Evolutionary conservation across 352 stramenopile species (phyloP).

Genomic region (Pythium brassicae): DNA sequence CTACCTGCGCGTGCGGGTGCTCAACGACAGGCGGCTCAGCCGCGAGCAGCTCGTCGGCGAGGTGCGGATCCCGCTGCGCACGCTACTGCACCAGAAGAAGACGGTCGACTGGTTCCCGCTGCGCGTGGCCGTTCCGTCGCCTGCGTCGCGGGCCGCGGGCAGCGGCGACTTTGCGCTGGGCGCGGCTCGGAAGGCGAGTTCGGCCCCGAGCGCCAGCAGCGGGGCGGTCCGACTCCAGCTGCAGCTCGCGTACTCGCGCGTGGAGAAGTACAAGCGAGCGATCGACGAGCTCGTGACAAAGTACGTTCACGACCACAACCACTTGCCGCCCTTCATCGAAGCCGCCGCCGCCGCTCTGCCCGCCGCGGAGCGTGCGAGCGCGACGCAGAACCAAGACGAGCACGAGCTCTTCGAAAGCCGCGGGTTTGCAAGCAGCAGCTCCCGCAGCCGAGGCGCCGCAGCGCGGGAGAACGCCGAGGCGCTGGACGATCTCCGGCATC

Average conservation of each 20-base stretch:
- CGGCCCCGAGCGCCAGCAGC: conserved; percentile 24
- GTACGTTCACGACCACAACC: conserved; percentile 45
- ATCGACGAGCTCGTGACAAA: conserved; percentile 59
- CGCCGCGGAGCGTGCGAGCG: not conserved
- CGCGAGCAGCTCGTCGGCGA: conserved; percentile 68
- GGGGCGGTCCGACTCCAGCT: conserved; percentile 51
- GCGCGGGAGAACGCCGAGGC: conserved; percentile 11
- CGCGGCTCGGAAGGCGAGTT: conserved; percentile 9
- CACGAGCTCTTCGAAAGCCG: conserved; percentile 9
- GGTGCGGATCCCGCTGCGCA: conserved; percentile 50
- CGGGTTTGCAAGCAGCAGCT: not conserved
- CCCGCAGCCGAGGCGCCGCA: not conserved
- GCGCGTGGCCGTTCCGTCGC: conserved; percentile 21
- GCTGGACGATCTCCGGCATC: conserved; percentile 3
- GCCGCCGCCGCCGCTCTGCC: conserved; percentile 10
- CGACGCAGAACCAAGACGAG: conserved; percentile 21
- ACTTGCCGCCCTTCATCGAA: conserved; percentile 62
- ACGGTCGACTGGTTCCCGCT: conserved; percentile 56
- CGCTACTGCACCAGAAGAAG: conserved; percentile 63
- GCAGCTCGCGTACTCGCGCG: conserved; percentile 53
- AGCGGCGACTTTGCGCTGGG: not conserved
- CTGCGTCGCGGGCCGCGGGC: not conserved
- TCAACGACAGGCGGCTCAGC: conserved; percentile 69
- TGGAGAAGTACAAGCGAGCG: conserved; percentile 53
- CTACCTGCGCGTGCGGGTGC: conserved; percentile 52